These are phyloP conservation scores for Pharnaceum exiguum DNA, from an alignment of 148 eudicot species.

Conservation along the genomic window DNA sequence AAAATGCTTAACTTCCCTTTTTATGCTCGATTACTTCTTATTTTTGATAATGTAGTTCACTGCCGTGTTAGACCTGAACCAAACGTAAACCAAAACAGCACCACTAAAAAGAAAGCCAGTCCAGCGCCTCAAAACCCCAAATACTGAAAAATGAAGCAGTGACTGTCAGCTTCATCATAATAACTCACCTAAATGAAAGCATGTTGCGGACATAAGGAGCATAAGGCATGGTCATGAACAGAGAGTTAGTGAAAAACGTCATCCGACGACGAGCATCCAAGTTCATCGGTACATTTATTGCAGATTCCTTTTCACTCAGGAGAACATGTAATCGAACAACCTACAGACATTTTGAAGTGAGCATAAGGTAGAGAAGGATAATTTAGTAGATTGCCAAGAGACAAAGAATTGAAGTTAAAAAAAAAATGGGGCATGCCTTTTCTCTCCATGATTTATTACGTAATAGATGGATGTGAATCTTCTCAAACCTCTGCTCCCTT, in stretches of 20 bases:
- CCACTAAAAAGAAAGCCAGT: no score
- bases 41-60: no score
- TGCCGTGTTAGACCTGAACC: no score
- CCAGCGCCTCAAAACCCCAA: neutral
- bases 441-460: constrained; percentile 66
- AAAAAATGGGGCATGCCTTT: constrained; percentile 41
- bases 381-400: neutral
- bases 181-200: constrained; percentile 91
- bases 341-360: no score
- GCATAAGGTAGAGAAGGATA: neutral
- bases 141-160: neutral
- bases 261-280: constrained; percentile 96
- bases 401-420: neutral
- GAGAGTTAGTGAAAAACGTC: constrained; percentile 92
- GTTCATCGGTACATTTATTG: constrained; percentile 92
- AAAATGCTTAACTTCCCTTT: no score
- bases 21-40: no score
- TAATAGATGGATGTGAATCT: constrained; percentile 45
- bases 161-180: neutral
- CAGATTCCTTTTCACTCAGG: constrained; percentile 92
- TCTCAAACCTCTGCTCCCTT: constrained; percentile 76
- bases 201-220: constrained; percentile 97
- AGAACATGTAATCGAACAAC: constrained; percentile 87
- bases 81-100: no score
- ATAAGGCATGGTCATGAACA: constrained; percentile 90